Evolutionary conservation across 805 yeast genomes (phyloP), one percentile per base, ranked within the genome.

Genomic region (Cyberlindnera japonica): DNA sequence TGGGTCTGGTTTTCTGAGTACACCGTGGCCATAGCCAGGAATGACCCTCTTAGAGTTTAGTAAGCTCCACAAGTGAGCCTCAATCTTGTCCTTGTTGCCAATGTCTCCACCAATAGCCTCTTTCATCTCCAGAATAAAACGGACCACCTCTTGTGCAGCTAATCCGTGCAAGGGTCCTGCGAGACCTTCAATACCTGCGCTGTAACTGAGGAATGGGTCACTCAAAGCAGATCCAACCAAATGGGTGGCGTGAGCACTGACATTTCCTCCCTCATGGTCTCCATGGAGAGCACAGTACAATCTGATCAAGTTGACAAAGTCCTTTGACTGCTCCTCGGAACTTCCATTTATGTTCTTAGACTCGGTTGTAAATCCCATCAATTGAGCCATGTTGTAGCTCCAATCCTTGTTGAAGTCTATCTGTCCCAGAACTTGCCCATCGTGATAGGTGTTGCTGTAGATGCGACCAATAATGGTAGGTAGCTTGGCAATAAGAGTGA

Each of bases 11-110:
- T 77, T 79, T 67, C 95, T 74, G 63, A 84, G 72, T 38, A 84
- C 93, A 40, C 93, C 93, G 63, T 84, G 95, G 35, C 95, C 95
- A 68, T 85, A 85, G 47, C 95, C 95, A 48, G 95, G 95, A 48
- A 84, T 80, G 45, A 84, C 93, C 57, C 89, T 75, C 47, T 86
- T 86, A 34, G 80, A 69, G 63, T 81, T 77, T 51, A 84, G 72
- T 38, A 83, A 67, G 29, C 71, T 71, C 93, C 93, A 83, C 55
- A 84, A 67, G 69, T 80, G 78, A 51, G 71, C 68, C 63, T 76
- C 79, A 50, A 84, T 80, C 55, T 76, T 73, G 43, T 61, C 70
- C 50, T 69, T 63, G 25, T 49, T 38, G 19, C 45, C 31, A 24
- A 54, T 46, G 16, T 54, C 54, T 1, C 58, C 48, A 54, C 62